Evolutionary conservation across 2,329 filamentous ascomycete genomes (phyloP), one percentile per base, ranked within the genome.

Genomic region (Xylariaceae sp.): DNA sequence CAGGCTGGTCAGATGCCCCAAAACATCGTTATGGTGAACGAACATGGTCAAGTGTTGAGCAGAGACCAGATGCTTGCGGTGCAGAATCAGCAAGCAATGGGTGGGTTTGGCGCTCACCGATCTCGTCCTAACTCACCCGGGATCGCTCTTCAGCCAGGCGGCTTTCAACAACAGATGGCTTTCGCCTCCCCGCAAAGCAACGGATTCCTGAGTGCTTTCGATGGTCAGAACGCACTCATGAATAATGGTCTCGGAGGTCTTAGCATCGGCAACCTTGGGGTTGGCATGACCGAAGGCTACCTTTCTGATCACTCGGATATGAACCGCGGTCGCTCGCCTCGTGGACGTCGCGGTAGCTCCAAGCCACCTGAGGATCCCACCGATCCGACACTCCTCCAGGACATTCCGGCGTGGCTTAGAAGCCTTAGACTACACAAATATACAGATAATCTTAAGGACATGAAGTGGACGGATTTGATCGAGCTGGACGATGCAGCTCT

Each of bases 311-410:
- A 95, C 60, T 94, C 89, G 32, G 91, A 96, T 53, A 87, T 96
- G 66, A 79, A 81, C 42, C 86, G 93, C 49, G 93, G 93, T 38
- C 83, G 93, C 42, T 97, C 91, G 45, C 93, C 93, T 43, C 83
- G 93, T 55, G 93, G 93, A 55, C 83, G 93, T 49, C 79, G 93
- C 53, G 93, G 93, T 51, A 96, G 85, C 73, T 95, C 89, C 33
- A 98, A 97, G 76, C 93, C 93, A 22, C 93, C 93, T 35, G 93
- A 98, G 73, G 93, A 98, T 59, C 93, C 93, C 3, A 97, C 91
- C 16, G 93, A 98, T 64, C 85, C 87, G 13, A 82, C 77, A 32
- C 78, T 98, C 45, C 76, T 98, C 54, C 87, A 95, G 67, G 93
- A 98, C 60, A 96, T 98, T 53, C 91, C 93, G 41, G 86, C 83